phyloP scores from a whole-genome alignment of 345 rosid species.

The Abelmoschus esculentus region DNA sequence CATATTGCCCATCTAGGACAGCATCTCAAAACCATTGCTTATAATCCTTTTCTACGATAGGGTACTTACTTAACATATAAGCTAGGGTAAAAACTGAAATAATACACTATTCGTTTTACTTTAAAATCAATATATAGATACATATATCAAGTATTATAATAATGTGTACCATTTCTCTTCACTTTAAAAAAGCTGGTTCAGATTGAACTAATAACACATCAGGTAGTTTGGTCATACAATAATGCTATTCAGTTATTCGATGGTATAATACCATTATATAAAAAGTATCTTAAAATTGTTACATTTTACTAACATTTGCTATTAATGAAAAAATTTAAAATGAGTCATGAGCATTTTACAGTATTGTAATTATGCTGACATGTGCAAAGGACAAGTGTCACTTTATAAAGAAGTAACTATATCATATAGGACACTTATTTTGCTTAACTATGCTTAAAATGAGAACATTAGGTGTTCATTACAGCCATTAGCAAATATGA shows the following conservation, averaged over 20 bases:
- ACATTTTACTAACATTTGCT: too few species aligned
- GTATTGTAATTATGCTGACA: not conserved
- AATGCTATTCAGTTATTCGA: not conserved
- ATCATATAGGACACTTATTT: too few species aligned
- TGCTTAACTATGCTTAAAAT: not conserved
- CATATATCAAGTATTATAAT: too few species aligned
- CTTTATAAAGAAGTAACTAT: too few species aligned
- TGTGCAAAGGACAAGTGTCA: too few species aligned
- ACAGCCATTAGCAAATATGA: not conserved
- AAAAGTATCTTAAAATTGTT: too few species aligned
- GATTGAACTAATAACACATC: not conserved
- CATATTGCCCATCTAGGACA: constrained; percentile 30
- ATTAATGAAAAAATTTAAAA: too few species aligned
- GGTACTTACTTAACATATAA: not conserved
- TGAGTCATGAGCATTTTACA: too few species aligned
- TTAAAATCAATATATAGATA: too few species aligned
- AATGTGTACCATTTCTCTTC: too few species aligned
- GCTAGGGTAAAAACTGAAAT: too few species aligned
- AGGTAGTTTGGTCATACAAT: not conserved
- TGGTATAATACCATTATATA: not conserved
- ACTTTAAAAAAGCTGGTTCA: not conserved
- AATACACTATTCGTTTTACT: too few species aligned
- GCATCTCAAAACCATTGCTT: constrained; percentile 21
- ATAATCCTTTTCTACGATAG: not conserved
- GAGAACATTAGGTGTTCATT: not conserved